A percentile compares a stretch with the other conserved stretches of the same genome.
Conservation (phyloP, 441 rosid genomes). For the Bocquillonia castaneifolia region DNA sequence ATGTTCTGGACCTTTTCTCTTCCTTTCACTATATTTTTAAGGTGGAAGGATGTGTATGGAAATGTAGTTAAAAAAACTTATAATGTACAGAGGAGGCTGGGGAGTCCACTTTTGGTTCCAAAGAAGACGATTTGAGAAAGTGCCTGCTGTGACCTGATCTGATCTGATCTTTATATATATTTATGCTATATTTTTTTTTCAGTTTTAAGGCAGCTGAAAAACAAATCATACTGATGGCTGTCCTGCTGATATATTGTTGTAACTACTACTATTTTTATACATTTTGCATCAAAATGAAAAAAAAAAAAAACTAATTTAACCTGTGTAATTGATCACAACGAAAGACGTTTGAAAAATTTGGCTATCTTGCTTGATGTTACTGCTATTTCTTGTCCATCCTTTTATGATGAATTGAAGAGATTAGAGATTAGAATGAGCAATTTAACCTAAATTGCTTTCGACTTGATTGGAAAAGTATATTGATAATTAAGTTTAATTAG, state of each 20-base stretch:
- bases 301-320: not conserved
- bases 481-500: no score
- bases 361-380: no score
- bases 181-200: not conserved
- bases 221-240: not conserved
- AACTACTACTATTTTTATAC: not conserved
- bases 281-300: conserved; percentile 7
- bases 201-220: conserved; percentile 13
- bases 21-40: conserved; percentile 14
- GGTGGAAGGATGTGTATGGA: conserved; percentile 18
- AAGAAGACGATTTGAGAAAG: conserved; percentile 16
- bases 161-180: not conserved
- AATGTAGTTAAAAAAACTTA: not conserved
- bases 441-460: no score
- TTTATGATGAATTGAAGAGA: no score
- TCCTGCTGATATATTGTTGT: conserved; percentile 5
- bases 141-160: not conserved
- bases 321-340: no score
- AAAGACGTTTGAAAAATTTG: no score
- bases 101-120: conserved; percentile 18
- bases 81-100: conserved; percentile 28
- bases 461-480: no score
- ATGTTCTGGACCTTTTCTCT: conserved; percentile 5
- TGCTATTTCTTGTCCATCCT: no score
- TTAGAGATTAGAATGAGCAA: no score